Conservation (phyloP, 352 stramenopile species). For the Paralagenidium karlingii region DNA sequence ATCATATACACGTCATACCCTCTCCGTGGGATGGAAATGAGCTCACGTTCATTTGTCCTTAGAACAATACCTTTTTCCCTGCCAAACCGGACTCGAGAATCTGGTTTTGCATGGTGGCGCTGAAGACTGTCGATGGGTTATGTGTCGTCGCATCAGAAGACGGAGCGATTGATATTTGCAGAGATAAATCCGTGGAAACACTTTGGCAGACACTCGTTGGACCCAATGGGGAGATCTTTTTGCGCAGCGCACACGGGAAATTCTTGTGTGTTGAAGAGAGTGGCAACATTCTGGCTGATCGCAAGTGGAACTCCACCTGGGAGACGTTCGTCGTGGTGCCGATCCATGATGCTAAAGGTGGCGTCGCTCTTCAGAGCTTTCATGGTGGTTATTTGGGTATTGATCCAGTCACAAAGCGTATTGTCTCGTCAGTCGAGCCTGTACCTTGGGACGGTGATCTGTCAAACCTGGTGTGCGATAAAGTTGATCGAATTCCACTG, state of each 20-base stretch:
- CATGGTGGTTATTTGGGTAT: constrained; percentile 16
- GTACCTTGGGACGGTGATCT: constrained; percentile 61
- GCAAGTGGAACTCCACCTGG: constrained; percentile 69
- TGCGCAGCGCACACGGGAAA: constrained; percentile 69
- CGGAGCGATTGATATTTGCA: constrained; percentile 30
- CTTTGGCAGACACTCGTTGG: constrained; percentile 70
- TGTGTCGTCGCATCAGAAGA: constrained; percentile 58
- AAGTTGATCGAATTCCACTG: constrained; percentile 26
- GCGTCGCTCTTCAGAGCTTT: constrained; percentile 31
- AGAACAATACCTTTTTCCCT: constrained; percentile 20
- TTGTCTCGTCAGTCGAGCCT: constrained; percentile 7
- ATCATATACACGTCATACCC: too few relatives aligned
- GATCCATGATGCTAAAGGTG: constrained; percentile 11
- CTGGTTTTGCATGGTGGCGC: constrained; percentile 72
- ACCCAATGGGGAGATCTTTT: constrained; percentile 36
- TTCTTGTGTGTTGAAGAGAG: constrained; percentile 74
- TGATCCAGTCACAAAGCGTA: background rate
- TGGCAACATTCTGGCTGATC: constrained; percentile 55
- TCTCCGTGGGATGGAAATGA: too few relatives aligned
- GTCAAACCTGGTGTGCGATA: constrained; percentile 67
- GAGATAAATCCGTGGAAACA: constrained; percentile 15
- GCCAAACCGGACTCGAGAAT: constrained; percentile 19
- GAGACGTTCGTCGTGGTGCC: constrained; percentile 79
- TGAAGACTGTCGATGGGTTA: constrained; percentile 48
- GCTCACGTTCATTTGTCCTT: too few relatives aligned